phyloP scores from a whole-genome alignment of 768 basidiomycete species.

The Boletus vinaceobasis region DNA sequence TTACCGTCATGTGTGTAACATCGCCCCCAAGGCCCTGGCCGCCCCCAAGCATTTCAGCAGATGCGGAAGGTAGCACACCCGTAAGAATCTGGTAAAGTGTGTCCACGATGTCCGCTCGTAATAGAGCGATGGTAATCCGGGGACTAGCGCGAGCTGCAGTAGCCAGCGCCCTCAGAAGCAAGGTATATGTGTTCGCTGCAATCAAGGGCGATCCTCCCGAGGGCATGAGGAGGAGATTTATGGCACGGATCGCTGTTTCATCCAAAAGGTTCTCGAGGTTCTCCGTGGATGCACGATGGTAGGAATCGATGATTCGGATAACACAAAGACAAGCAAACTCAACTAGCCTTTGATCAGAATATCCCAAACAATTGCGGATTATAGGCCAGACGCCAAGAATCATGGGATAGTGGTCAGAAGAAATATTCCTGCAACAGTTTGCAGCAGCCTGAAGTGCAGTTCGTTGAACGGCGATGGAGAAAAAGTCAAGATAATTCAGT shows the following conservation, averaged over 20 bases:
- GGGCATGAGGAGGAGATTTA: constrained; percentile 82
- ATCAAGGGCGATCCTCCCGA: constrained; percentile 85
- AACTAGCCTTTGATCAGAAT: constrained; percentile 95
- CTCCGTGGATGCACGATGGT: constrained; percentile 78
- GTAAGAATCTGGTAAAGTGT: constrained; percentile 95
- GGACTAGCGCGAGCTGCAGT: constrained; percentile 87
- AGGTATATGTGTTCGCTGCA: constrained; percentile 83
- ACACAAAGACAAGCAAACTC: constrained; percentile 95
- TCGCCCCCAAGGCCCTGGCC: constrained; percentile 84
- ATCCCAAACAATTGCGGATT: constrained; percentile 86
- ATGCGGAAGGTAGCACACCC: constrained; percentile 78
- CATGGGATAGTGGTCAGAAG: constrained; percentile 85
- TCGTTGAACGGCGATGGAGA: constrained; percentile 95
- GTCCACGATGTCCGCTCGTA: constrained; percentile 91
- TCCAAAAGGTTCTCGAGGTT: constrained; percentile 87
- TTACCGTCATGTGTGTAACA: constrained; percentile 93
- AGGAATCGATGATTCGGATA: constrained; percentile 91
- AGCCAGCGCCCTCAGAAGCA: constrained; percentile 81
- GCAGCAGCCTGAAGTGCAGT: constrained; percentile 95
- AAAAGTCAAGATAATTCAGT: constrained; percentile 96
- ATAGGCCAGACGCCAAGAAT: constrained; percentile 89
- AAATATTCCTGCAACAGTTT: constrained; percentile 93
- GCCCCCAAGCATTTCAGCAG: constrained; percentile 48
- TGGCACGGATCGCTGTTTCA: constrained; percentile 69
- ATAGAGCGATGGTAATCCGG: constrained; percentile 77